Evolutionary conservation across 768 basidiomycete genomes (phyloP), one percentile per base, ranked within the genome.

Genomic region (Lactifluus pinguis): DNA sequence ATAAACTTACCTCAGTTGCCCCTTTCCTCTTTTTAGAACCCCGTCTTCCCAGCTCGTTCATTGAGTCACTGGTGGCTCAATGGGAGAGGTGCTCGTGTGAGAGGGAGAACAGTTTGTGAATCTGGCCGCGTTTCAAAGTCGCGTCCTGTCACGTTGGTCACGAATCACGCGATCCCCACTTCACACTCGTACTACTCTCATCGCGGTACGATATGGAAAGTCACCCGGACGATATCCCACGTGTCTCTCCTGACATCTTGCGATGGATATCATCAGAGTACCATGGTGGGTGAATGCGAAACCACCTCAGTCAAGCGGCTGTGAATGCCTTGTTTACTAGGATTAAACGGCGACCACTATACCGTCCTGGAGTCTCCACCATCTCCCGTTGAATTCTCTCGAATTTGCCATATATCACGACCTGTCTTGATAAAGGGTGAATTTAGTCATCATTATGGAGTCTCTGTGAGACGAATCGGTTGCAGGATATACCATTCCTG

Each of bases 361-460:
- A 76, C 80, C 44, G 71, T 77, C 17, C 71, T 87, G 8, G 74
- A 82, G 38, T 59, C 66, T 13, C 79, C 84, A 14, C 90, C 91
- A 29, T 80, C 83, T 0, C 71, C 87, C 6, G 67, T 90, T 21
- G 82, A 91, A 68, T 91, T 92, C 66, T 76, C 83, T 42, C 76
- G 83, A 53, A 72, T 91, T 17, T 79, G 86, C 6, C 81, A 84
- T 63, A 76, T 88, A 49, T 83, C 84, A 13, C 76, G 89, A 60
- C 91, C 91, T 4, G 86, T 85, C 15, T 68, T 92, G 8, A 86
- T 93, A 56, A 81, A 81, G 77, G 84, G 91, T 82, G 57, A 30
- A 55, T 57, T 10, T 36, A 13, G 7, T 15, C 4, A 25, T 45
- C 25, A 21, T 36, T 38, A 45, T 57, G 6, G 3, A 25, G 3